Evolutionary conservation across 345 rosid species (phyloP).

Genomic region (Linum tenue): DNA sequence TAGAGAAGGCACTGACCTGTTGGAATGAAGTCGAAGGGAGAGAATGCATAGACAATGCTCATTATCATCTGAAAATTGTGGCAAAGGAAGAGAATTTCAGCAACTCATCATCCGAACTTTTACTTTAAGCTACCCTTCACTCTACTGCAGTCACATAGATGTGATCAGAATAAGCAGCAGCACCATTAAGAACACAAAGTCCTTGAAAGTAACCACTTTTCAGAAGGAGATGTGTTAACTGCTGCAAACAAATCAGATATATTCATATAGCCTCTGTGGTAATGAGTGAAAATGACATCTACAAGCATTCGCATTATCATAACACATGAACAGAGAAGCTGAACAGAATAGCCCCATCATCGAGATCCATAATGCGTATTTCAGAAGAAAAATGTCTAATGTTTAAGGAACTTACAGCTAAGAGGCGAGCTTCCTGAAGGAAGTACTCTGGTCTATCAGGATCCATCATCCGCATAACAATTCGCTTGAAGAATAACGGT

Average conservation of each 20-base stretch:
- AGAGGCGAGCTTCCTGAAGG: constrained; percentile 53
- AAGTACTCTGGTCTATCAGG: constrained; percentile 47
- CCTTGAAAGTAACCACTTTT: background rate
- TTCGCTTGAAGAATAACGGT: constrained; percentile 65
- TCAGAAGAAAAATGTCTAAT: background rate
- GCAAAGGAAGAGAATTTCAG: constrained; percentile 3
- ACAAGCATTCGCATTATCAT: background rate
- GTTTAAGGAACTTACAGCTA: constrained; percentile 47
- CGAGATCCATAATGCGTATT: background rate
- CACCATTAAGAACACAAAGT: background rate
- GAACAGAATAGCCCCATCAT: background rate
- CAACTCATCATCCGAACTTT: background rate
- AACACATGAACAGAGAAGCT: background rate
- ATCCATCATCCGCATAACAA: constrained; percentile 60
- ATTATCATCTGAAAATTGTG: constrained; percentile 47
- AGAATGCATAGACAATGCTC: constrained; percentile 50
- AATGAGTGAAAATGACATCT: background rate
- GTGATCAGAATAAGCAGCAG: background rate
- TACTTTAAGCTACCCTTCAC: background rate
- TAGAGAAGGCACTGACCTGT: constrained; percentile 33
- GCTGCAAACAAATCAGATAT: background rate
- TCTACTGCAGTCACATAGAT: background rate
- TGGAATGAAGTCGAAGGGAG: constrained; percentile 62
- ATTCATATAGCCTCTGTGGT: background rate
- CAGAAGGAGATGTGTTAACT: background rate